Base-by-base conservation (phyloP, 345 rosid species). In the Noccaea caerulescens region DNA sequence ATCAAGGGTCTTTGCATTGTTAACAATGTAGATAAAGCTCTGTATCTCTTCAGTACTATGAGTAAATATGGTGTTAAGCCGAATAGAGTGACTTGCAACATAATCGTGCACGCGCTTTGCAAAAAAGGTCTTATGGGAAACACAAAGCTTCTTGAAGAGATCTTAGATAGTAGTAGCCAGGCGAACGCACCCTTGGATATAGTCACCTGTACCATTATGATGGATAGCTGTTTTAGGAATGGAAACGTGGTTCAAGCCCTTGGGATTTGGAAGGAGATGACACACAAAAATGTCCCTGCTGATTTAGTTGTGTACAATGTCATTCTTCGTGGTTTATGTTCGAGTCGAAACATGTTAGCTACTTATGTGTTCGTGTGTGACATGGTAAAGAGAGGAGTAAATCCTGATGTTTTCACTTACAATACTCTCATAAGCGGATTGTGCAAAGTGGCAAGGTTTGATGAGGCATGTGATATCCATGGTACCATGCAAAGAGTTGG, bases 201-300 rank as follows among this genome's bases (percentile, higher is more conserved):
- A 70, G 63, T 86, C 54, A 81, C 84, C 14, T 85, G 77, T 53
- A 88, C 97, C 63, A 88, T 85, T 71, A 79, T 86, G 58, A 86
- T 90, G 89, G 88, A 86, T 85, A 76, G 80, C 59, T 85, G 42
- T 81, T 84, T 86, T 66, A 88, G 84, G 87, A 85, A 75, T 53
- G 88, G 88, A 39, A 74, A 82, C 53, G 78, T 73, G 53, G 71
- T 43, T 73, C 75, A 80, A 39, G 97, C 91, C 45, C 64, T 83
- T 67, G 63, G 42, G 39, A 13, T 80, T 18, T 84, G 92, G 95
- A 73, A 83, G 55, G 73, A 77, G 69, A 75, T 86, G 72, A 59
- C 68, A 13, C 54, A 46, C 64, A 74, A 69, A 23, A 75, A 79
- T 44, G 60, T 33, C 27, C 71, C 66, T 63, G 37, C 77, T 25